Conservation (phyloP, 805 yeast species). For the Starmerella gropengiesseri region DNA sequence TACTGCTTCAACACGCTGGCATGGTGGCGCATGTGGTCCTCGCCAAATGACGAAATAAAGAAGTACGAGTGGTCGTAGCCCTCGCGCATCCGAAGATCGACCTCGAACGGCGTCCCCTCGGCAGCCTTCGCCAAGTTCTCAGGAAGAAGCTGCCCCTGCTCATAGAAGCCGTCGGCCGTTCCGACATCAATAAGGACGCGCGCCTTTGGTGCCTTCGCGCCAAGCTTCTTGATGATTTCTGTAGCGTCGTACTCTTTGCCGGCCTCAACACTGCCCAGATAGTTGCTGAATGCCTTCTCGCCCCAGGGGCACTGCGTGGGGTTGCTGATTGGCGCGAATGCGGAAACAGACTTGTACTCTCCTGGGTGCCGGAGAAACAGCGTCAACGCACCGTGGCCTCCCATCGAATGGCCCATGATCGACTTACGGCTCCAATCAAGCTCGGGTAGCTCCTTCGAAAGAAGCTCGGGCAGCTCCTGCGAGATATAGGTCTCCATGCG, state of each 20-base stretch:
- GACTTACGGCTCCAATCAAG: constrained; percentile 53
- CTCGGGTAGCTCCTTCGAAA: constrained; percentile 32
- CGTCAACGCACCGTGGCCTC: constrained; percentile 86
- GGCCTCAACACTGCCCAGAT: constrained; percentile 43
- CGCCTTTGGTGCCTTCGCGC: constrained; percentile 41
- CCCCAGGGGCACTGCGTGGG: constrained; percentile 84
- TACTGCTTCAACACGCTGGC: constrained; percentile 38
- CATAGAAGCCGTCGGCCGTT: constrained; percentile 60
- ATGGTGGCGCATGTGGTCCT: constrained; percentile 77
- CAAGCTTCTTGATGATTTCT: constrained; percentile 42
- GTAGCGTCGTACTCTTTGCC: constrained; percentile 86
- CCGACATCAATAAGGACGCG: constrained; percentile 77
- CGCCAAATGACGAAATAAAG: constrained; percentile 68
- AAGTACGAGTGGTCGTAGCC: constrained; percentile 90
- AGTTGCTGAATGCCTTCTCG: constrained; percentile 64
- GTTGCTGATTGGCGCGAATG: constrained; percentile 82
- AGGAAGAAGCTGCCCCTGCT: constrained; percentile 56
- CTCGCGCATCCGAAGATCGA: constrained; percentile 52
- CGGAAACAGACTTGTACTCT: constrained; percentile 66
- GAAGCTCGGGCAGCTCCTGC: constrained; percentile 51
- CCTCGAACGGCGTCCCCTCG: constrained; percentile 44
- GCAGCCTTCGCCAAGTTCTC: constrained; percentile 57
- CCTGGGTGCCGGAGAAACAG: constrained; percentile 59
- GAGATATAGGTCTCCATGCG: constrained; percentile 79
- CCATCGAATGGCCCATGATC: constrained; percentile 97